Base-by-base conservation (phyloP, 345 rosid species). In the Barbarea vulgaris region DNA sequence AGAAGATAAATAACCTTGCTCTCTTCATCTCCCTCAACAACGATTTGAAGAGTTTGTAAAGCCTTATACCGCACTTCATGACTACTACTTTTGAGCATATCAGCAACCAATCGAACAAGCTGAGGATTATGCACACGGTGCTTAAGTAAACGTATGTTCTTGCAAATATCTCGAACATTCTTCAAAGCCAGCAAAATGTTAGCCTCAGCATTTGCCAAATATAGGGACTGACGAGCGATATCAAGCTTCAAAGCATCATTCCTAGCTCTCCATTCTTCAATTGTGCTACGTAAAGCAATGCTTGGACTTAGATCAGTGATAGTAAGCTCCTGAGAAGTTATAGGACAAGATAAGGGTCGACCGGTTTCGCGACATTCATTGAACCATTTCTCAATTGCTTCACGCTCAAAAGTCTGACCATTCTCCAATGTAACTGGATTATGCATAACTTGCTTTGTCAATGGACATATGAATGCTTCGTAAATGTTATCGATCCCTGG, bases 191-290 rank as follows among this genome's bases (percentile, higher is more conserved):
- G 81, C 80, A 95, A 27, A 64, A 87, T 76, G 55, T 95, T 96
- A 18, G 71, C 46, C 79, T 95, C 99, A n/a, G 87, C 53, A 80
- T 87, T 90, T 9, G 79, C 75, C 24, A 81, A 42, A 64, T 84
- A 87, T 4, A 95, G 75, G 4, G 96, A 87, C 76, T 86, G 86
- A 18, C 87, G 84, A 28, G 97, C 97, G 78, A 85, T 79, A 70
- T 95, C 97, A 21, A 95, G 93, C 75, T 92, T 93, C 57, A 85
- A 90, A 79, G 83, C 82, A 73, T 91, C 97, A 69, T 91, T 92
- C 81, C 99, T 87, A 30, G 92, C 89, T 76, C 88, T 92, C 99
- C 99, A 95, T 81, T 95, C 97, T 79, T 95, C 91, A 27, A 95
- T 95, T 5, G 96, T 87, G 79, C 85, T 83, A 53, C 96, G 87